phyloP scores from a whole-genome alignment of 345 rosid species.

The Zanthoxylum bungeanum region DNA sequence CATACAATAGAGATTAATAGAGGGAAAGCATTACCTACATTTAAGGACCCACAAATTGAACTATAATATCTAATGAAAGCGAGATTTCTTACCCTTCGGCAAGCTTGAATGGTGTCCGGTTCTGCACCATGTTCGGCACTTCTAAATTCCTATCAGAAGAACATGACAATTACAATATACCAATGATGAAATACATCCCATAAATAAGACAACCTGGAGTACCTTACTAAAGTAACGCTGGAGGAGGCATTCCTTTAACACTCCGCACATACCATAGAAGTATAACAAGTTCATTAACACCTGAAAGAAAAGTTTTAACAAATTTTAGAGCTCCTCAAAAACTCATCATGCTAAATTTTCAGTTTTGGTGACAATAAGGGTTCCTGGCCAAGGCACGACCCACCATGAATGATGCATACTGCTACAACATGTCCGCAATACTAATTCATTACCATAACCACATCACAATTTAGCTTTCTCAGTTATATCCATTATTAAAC shows the following conservation, averaged over 20 bases:
- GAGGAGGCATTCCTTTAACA: conserved; percentile 61
- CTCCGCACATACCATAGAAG: conserved; percentile 64
- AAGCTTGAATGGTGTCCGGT: conserved; percentile 45
- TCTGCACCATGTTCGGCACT: conserved; percentile 34
- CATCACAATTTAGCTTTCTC: background rate
- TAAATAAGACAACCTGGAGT: background rate
- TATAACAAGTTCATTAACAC: conserved; percentile 56
- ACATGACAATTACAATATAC: conserved; percentile 10
- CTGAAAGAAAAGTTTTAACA: conserved; percentile 25
- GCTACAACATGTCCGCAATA: background rate
- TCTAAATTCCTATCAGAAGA: conserved; percentile 44
- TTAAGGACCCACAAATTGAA: background rate
- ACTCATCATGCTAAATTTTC: background rate
- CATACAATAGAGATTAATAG: background rate
- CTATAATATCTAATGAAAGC: background rate
- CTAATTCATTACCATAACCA: background rate
- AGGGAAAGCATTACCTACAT: background rate
- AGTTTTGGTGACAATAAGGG: background rate
- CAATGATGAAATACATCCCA: background rate
- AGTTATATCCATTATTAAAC: background rate
- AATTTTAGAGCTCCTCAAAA: background rate
- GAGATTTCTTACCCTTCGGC: conserved; percentile 41
- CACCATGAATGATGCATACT: background rate
- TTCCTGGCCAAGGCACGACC: background rate
- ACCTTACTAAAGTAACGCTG: conserved; percentile 74